A percentile compares a stretch with the other conserved stretches of the same genome.
These are phyloP conservation scores for Fraxinus sp. DNA, from an alignment of 305 asterid genomes.

Conservation along the genomic window DNA sequence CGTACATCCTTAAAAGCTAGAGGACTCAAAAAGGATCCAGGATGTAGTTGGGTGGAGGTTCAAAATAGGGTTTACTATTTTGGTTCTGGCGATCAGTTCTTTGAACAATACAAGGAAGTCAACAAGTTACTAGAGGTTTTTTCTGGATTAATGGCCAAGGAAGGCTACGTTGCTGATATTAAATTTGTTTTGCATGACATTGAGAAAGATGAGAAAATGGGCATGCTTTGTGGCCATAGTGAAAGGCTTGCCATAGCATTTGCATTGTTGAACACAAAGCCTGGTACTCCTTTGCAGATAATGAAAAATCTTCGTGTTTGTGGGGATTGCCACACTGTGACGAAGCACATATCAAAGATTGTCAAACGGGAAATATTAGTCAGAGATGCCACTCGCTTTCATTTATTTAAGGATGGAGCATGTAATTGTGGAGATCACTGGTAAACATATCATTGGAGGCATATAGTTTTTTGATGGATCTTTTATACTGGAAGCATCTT, in stretches of 20 bases:
- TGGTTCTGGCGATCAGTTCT: conserved; percentile 45
- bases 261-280: conserved; percentile 51
- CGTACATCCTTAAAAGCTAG: conserved; percentile 51
- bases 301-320: conserved; percentile 66
- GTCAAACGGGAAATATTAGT: conserved; percentile 53
- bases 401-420: conserved; percentile 59
- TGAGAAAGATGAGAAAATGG: conserved; percentile 53
- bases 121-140: conserved; percentile 36
- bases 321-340: conserved; percentile 66
- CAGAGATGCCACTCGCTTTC: conserved; percentile 61
- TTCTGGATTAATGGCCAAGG: conserved; percentile 50
- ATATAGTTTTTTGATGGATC: background rate
- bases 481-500: conserved; percentile 5
- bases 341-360: conserved; percentile 53
- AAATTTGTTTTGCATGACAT: conserved; percentile 54
- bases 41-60: conserved; percentile 74
- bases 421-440: conserved; percentile 68
- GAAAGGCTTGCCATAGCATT: conserved; percentile 66
- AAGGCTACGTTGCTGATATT: conserved; percentile 56
- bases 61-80: conserved; percentile 46
- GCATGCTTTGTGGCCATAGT: conserved; percentile 53
- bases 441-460: conserved; percentile 30
- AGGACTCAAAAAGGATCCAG: conserved; percentile 66
- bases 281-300: conserved; percentile 51
- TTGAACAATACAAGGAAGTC: conserved; percentile 47